Evolutionary conservation across 495 filamentous ascomycete genomes (phyloP).

Genomic region (Aspergillus bridgeri): DNA sequence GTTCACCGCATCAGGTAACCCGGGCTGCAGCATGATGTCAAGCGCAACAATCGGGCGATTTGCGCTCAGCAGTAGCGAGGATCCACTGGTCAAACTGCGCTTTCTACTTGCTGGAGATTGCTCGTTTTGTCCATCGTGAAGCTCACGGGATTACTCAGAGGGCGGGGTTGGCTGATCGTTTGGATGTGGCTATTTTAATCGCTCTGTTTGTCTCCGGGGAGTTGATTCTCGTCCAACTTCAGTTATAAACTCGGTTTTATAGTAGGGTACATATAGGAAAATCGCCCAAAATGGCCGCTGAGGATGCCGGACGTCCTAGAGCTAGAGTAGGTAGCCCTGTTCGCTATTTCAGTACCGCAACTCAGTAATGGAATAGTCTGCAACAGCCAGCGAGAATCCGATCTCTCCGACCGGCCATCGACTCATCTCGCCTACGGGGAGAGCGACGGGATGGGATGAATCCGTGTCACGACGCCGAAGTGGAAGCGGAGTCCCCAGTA

Average conservation of each 20-base stretch:
- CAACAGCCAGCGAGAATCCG: not conserved
- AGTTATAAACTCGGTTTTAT: too few relatives aligned
- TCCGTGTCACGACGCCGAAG: not conserved
- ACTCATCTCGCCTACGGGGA: not conserved
- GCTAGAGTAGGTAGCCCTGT: not conserved
- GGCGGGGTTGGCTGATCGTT: not conserved
- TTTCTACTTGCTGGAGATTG: not conserved
- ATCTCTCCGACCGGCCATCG: not conserved
- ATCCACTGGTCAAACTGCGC: not conserved
- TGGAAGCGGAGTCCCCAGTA: constrained; percentile 14
- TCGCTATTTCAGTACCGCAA: not conserved
- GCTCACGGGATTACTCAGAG: not conserved
- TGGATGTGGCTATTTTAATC: not conserved
- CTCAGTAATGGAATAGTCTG: not conserved
- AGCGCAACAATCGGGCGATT: not conserved
- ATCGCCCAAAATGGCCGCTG: not conserved
- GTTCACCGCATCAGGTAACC: not conserved
- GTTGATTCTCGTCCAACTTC: not conserved
- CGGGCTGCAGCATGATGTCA: not conserved
- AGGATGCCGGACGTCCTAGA: not conserved
- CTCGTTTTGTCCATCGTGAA: not conserved
- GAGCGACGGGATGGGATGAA: not conserved
- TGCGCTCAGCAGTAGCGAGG: not conserved
- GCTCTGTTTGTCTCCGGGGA: not conserved
- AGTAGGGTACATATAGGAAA: too few relatives aligned